phyloP scores from a whole-genome alignment of 352 stramenopile species.

The Globisporangium irregulare region DNA sequence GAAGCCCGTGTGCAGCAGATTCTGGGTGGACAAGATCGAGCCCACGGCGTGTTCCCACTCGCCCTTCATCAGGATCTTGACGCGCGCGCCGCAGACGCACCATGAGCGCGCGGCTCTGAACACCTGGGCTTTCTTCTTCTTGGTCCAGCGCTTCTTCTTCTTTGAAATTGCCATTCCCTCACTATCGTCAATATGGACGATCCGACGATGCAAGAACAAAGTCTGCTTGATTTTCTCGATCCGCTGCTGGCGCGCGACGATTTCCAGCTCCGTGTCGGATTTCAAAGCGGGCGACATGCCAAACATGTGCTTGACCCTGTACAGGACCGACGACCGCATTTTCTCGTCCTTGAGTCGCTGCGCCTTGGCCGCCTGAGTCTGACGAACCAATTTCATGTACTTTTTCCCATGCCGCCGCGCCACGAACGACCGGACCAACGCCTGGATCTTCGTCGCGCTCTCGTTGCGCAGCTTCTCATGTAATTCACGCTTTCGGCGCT shows the following conservation, averaged over 20 bases:
- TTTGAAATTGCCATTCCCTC: slow-evolving; percentile 13
- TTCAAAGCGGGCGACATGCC: slow-evolving; percentile 37
- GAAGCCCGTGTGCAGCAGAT: slow-evolving; percentile 51
- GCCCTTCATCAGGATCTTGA: slow-evolving; percentile 43
- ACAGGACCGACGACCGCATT: slow-evolving; percentile 33
- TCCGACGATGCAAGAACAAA: slow-evolving; percentile 41
- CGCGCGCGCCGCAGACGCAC: slow-evolving; percentile 46
- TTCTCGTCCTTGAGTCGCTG: slow-evolving; percentile 46
- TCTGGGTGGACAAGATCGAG: slow-evolving; percentile 60
- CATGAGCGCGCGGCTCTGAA: slow-evolving; percentile 42
- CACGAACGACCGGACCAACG: slow-evolving; percentile 34
- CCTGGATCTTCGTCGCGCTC: slow-evolving; percentile 44
- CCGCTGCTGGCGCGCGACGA: slow-evolving; percentile 24
- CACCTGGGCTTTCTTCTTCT: slow-evolving; percentile 27
- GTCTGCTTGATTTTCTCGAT: slow-evolving; percentile 43
- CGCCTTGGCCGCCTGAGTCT: slow-evolving; percentile 36
- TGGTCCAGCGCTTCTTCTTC: slow-evolving; percentile 43
- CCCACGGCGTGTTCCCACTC: slow-evolving; percentile 47
- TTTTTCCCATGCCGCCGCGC: slow-evolving; percentile 29
- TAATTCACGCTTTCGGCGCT: slow-evolving; percentile 19
- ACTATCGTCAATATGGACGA: slow-evolving; percentile 9
- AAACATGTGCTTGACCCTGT: slow-evolving; percentile 38
- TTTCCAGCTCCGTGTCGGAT: slow-evolving; percentile 61
- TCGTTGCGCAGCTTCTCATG: slow-evolving; percentile 21
- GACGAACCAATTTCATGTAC: slow-evolving; percentile 52